Evolutionary conservation across 352 stramenopile genomes (phyloP).

Genomic region (Plasmopara muralis): DNA sequence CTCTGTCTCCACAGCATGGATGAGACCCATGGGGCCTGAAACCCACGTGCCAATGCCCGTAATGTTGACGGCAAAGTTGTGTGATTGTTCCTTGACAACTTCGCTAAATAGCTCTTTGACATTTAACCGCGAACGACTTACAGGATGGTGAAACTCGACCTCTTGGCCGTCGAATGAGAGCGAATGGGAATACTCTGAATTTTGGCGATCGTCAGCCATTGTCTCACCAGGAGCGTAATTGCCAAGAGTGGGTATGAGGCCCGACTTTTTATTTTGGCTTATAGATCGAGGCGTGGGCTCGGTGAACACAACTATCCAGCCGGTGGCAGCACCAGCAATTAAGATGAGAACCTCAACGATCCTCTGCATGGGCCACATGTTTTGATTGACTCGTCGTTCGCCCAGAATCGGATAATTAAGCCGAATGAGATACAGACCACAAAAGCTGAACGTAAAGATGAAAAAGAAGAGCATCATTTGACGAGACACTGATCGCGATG

Average conservation of each 20-base stretch:
- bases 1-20: slow-evolving; percentile 70
- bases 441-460: slow-evolving; percentile 70
- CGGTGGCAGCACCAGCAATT: slow-evolving; percentile 43
- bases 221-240: slow-evolving; percentile 19
- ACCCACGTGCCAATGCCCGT: slow-evolving; percentile 80
- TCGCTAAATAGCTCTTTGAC: slow-evolving; percentile 72
- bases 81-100: slow-evolving; percentile 78
- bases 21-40: slow-evolving; percentile 74
- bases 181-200: slow-evolving; percentile 64
- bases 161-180: slow-evolving; percentile 75
- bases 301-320: slow-evolving; percentile 56
- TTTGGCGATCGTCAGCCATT: slow-evolving; percentile 35
- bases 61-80: slow-evolving; percentile 77
- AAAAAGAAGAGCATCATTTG: slow-evolving; percentile 80
- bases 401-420: slow-evolving; percentile 69
- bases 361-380: slow-evolving; percentile 79
- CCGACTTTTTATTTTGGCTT: slow-evolving; percentile 68
- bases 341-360: slow-evolving; percentile 73
- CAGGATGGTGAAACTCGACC: slow-evolving; percentile 66
- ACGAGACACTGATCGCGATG: slow-evolving; percentile 50
- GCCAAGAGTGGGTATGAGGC: slow-evolving; percentile 44
- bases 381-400: slow-evolving; percentile 48
- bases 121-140: slow-evolving; percentile 61
- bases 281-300: slow-evolving; percentile 67
- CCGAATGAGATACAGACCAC: slow-evolving; percentile 61